A percentile compares a stretch with the other conserved stretches of the same genome.
Evolutionary conservation across 1,284 basidiomycete genomes (phyloP).

Genomic region (Inonotus hispidus): DNA sequence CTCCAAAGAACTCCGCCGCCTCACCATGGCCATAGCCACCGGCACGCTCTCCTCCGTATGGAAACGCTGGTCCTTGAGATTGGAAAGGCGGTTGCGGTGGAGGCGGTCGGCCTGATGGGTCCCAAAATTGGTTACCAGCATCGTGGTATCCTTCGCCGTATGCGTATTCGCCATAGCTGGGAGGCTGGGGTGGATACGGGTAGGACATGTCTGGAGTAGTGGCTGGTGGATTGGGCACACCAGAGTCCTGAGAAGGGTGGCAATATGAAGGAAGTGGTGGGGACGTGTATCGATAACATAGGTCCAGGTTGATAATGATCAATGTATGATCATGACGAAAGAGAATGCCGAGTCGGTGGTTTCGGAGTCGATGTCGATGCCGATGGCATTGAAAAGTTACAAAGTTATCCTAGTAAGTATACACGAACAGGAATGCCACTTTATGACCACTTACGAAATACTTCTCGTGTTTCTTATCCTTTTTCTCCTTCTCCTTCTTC

Average conservation of each 20-base stretch:
- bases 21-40: constrained; percentile 5
- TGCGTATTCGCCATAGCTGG: not conserved
- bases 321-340: no score
- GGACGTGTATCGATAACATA: no score
- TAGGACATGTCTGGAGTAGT: not conserved
- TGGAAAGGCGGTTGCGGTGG: not conserved
- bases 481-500: not conserved
- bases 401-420: no score
- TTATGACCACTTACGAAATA: no score
- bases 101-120: not conserved
- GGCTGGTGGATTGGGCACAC: no score
- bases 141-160: no score
- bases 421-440: no score
- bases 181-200: not conserved
- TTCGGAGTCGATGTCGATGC: not conserved
- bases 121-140: not conserved
- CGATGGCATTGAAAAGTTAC: not conserved
- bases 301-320: no score
- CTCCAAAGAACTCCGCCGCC: not conserved
- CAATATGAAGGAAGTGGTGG: no score
- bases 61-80: constrained; percentile 21
- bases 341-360: no score
- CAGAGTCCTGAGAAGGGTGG: no score
- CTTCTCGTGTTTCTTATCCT: no score
- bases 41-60: not conserved